A percentile compares a stretch with the other conserved stretches of the same genome.
Conservation (phyloP, 306 rosid genomes). For the Erythrophleum fordii region DNA sequence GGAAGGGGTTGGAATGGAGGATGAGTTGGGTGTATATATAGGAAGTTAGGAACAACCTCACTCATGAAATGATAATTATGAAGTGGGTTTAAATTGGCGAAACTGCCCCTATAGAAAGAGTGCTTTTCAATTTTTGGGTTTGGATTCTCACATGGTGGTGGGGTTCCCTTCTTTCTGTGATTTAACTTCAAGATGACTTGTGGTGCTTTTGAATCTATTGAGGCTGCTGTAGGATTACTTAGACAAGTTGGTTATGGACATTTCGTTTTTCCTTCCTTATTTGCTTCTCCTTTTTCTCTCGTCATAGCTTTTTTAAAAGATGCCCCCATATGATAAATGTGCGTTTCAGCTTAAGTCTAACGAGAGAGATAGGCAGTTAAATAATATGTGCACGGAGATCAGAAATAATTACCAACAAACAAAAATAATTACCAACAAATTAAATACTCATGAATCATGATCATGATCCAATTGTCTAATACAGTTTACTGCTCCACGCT, state of each 20-base stretch:
- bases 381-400: neutral
- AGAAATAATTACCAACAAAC: constrained; percentile 18
- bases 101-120: constrained; percentile 45
- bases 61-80: constrained; percentile 27
- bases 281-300: neutral
- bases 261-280: neutral
- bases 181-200: constrained; percentile 54
- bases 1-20: constrained; percentile 29
- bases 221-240: constrained; percentile 22
- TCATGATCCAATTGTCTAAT: neutral
- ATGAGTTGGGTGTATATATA: constrained; percentile 35
- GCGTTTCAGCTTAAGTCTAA: constrained; percentile 35
- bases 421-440: constrained; percentile 17
- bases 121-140: constrained; percentile 37
- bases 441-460: neutral
- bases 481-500: neutral
- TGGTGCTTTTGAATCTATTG: constrained; percentile 23
- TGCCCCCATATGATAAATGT: constrained; percentile 20
- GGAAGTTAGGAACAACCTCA: constrained; percentile 34
- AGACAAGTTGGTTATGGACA: constrained; percentile 14
- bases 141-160: constrained; percentile 46
- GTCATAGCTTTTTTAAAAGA: constrained; percentile 29
- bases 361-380: neutral
- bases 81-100: constrained; percentile 40
- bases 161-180: constrained; percentile 45